Base-by-base conservation (phyloP, 148 eudicot species). In the Simmondsia chinensis region DNA sequence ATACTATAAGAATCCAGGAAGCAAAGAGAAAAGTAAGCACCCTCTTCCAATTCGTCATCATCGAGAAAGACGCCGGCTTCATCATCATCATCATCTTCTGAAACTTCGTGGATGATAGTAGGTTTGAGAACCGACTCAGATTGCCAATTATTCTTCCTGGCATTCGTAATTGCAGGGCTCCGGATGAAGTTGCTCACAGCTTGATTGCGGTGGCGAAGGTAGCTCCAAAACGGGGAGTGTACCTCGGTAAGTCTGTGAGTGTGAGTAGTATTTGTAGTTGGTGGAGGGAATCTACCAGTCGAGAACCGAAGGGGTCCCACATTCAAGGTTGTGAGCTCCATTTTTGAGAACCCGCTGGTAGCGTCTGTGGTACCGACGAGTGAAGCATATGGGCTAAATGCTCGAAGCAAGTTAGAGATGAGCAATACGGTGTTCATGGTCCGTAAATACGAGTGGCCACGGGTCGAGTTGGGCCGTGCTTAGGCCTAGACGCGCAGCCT, bases 21-120 rank as follows among this genome's bases (percentile, higher is more conserved):
- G 23, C 22, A 22, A 8, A 33, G 6, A 9, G 4, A 52, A 23
- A 18, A 14, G 21, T 4, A 14, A 6, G 33, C 65, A 78, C 80
- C 83, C 48, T 72, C 75, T 13, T 47, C 70, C 36, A 74, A 61
- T n/a, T 73, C 88, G 15, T 38, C 69, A 34, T 73, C 82, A 19
- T 76, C 73, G 35, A 14, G 50, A 24, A 28, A 15, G 17, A 28
- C 50, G 9, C 32, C 40, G 8, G 33, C 59, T 7, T 56, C 65
- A 1, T 60, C 68, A 7, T 48, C 51, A 17, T 66, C 65, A 16
- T 44, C 63, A 33, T 49, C 70, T 41, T 52, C 20, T 7, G 53
- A 45, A 15, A 79, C 63, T 60, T 79, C 55, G 39, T 80, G 71
- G 26, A 72, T 41, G 33, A 77, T 60, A 15, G 54, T 57, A 17